phyloP scores from a whole-genome alignment of 208 protist genomes.

The Leishmania tarentolae region DNA sequence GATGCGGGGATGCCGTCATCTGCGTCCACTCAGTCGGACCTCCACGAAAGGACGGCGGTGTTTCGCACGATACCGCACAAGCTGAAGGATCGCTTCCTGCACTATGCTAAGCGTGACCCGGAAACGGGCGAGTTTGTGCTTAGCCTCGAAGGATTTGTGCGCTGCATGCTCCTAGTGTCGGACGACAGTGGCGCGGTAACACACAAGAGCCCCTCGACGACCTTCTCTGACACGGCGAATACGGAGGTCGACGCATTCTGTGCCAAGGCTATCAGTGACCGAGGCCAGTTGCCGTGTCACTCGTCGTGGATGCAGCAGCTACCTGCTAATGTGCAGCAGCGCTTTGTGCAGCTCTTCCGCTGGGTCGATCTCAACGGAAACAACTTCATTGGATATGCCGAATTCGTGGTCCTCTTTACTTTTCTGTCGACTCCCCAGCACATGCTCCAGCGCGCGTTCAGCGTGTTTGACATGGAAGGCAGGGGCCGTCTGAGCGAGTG shows the following conservation, averaged over 20 bases:
- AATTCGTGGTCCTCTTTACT: conserved; percentile 76
- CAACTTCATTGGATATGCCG: conserved; percentile 56
- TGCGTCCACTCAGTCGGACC: neutral
- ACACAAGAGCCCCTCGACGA: neutral
- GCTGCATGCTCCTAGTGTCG: conserved; percentile 52
- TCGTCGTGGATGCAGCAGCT: conserved; percentile 16
- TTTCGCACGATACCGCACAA: conserved; percentile 18
- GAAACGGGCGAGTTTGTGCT: conserved; percentile 40
- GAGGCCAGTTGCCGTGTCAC: neutral
- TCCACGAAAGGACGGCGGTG: neutral
- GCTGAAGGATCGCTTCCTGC: conserved; percentile 39
- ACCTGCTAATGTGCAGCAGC: conserved; percentile 22
- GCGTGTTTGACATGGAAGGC: conserved; percentile 57
- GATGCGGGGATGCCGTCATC: neutral
- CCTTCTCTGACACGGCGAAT: neutral
- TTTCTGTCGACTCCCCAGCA: conserved; percentile 53
- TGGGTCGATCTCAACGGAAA: conserved; percentile 56
- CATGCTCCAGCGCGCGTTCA: conserved; percentile 55
- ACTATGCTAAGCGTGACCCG: conserved; percentile 35
- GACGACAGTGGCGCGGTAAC: neutral
- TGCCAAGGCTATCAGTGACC: neutral
- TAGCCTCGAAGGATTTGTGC: conserved; percentile 41
- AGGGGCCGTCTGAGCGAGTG: conserved; percentile 41
- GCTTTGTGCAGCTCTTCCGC: conserved; percentile 40
- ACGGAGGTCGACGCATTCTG: neutral